Evolutionary conservation across 257 asterid species (phyloP).

Genomic region (Gentiana straminea): DNA sequence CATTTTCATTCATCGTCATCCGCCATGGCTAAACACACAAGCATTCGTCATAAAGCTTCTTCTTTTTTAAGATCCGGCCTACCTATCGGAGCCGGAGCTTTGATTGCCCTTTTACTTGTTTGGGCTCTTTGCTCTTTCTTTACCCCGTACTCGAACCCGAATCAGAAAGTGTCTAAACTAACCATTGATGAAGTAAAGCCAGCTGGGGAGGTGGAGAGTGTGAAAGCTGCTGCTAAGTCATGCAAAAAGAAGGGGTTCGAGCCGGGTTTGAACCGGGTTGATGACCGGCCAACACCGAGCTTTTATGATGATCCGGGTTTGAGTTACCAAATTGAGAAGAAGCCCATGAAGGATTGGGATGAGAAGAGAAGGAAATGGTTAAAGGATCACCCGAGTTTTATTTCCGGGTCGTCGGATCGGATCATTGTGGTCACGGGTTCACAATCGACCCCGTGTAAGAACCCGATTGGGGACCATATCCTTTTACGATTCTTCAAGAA

Average conservation of each 20-base stretch:
- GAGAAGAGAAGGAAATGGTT: conserved; percentile 54
- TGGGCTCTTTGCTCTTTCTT: conserved; percentile 60
- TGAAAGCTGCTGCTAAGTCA: background rate
- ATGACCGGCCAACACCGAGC: conserved; percentile 28
- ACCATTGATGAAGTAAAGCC: conserved; percentile 12
- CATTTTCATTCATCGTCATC: conserved; percentile 19
- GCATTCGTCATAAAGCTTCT: conserved; percentile 24
- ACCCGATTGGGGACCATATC: conserved; percentile 48
- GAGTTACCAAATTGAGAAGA: conserved; percentile 36
- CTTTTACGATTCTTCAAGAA: conserved; percentile 51
- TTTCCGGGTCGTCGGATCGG: conserved; percentile 12
- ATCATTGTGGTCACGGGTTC: conserved; percentile 62
- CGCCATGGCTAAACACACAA: conserved; percentile 29
- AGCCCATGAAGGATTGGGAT: conserved; percentile 53
- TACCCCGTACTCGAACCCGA: conserved; percentile 11
- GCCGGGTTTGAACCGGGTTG: conserved; percentile 9
- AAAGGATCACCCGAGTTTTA: conserved; percentile 28
- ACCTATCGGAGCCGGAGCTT: conserved; percentile 35
- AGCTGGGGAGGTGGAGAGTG: background rate
- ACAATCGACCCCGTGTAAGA: conserved; percentile 50
- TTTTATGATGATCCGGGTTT: conserved; percentile 57
- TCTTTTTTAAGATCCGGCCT: conserved; percentile 24
- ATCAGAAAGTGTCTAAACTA: conserved; percentile 14
- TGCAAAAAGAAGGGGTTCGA: background rate
- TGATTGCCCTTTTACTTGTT: conserved; percentile 31